These are phyloP conservation scores for Sistotremastrum niveocremeum DNA, from an alignment of 768 basidiomycete genomes.

Conservation along the genomic window DNA sequence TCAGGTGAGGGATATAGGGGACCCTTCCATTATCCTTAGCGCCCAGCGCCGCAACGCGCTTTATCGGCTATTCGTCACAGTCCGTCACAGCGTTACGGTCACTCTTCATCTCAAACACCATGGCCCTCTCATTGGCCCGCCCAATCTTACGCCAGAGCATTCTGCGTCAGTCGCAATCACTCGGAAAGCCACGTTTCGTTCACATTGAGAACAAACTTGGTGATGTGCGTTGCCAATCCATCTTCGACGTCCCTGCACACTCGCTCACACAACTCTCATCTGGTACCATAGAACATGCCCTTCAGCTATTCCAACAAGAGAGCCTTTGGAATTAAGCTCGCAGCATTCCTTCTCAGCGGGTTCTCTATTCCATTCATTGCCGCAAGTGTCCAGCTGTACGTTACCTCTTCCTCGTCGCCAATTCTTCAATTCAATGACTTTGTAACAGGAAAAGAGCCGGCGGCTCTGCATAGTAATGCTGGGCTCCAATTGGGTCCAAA, in stretches of 20 bases:
- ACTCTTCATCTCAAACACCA: not conserved
- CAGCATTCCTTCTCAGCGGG: constrained; percentile 34
- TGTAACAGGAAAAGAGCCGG: not conserved
- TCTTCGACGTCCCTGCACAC: constrained; percentile 23
- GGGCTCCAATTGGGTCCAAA: constrained; percentile 5
- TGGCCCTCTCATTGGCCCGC: constrained; percentile 4
- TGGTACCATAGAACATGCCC: constrained; percentile 17
- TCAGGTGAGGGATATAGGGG: too few species aligned
- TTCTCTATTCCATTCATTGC: constrained; percentile 60
- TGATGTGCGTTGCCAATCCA: constrained; percentile 1
- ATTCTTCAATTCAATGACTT: constrained; percentile 2
- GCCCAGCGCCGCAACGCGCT: too few species aligned
- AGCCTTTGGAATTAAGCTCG: constrained; percentile 30
- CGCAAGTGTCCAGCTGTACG: constrained; percentile 51
- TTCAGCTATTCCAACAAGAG: constrained; percentile 19
- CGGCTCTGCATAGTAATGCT: not conserved
- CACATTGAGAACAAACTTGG: constrained; percentile 6
- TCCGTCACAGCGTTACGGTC: not conserved
- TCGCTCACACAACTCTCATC: constrained; percentile 30
- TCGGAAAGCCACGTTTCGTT: constrained; percentile 45
- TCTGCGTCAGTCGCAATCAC: constrained; percentile 29
- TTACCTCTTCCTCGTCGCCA: constrained; percentile 7
- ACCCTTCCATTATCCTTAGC: too few species aligned
- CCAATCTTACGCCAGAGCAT: constrained; percentile 15
- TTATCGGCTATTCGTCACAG: not conserved